phyloP scores from a whole-genome alignment of 345 rosid species.

The Pugionium cornutum region DNA sequence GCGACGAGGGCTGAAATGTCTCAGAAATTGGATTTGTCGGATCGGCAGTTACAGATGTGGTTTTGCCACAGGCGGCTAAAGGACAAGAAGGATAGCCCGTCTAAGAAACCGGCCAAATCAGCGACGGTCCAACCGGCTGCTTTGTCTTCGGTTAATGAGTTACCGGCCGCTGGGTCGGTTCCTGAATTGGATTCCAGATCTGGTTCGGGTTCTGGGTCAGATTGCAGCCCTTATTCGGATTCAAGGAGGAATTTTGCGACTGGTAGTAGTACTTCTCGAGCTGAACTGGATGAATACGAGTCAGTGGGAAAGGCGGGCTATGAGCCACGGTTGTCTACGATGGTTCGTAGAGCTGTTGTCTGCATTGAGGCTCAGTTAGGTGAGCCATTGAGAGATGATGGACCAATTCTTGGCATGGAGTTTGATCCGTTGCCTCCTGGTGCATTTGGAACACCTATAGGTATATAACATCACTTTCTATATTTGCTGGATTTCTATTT shows the following conservation, averaged over 20 bases:
- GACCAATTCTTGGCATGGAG: slow-evolving; percentile 94
- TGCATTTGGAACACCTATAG: slow-evolving; percentile 86
- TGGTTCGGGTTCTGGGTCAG: slow-evolving; percentile 64
- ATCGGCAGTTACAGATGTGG: slow-evolving; percentile 99
- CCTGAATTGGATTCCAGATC: slow-evolving; percentile 68
- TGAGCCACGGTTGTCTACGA: slow-evolving; percentile 67
- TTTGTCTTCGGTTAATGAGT: slow-evolving; percentile 52
- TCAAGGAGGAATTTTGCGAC: slow-evolving; percentile 44
- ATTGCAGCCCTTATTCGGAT: slow-evolving; percentile 70
- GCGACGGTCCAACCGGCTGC: slow-evolving; percentile 38
- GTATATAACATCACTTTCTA: slow-evolving; percentile 47
- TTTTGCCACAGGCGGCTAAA: slow-evolving; percentile 96
- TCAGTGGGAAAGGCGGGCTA: slow-evolving; percentile 48
- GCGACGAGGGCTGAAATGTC: slow-evolving; percentile 70
- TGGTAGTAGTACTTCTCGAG: slow-evolving; percentile 46
- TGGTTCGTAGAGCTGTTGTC: slow-evolving; percentile 86
- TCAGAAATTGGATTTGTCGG: slow-evolving; percentile 77
- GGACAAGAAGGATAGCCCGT: slow-evolving; percentile 71
- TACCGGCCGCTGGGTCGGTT: slow-evolving; percentile 44
- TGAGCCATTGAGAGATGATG: slow-evolving; percentile 93
- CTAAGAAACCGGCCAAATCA: slow-evolving; percentile 53
- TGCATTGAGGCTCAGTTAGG: slow-evolving; percentile 97
- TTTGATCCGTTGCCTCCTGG: slow-evolving; percentile 97
- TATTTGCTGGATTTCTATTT: background rate
- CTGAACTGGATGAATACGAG: slow-evolving; percentile 52